Conservation (phyloP, 1,284 basidiomycete species). For the Malassezia pachydermatis region DNA sequence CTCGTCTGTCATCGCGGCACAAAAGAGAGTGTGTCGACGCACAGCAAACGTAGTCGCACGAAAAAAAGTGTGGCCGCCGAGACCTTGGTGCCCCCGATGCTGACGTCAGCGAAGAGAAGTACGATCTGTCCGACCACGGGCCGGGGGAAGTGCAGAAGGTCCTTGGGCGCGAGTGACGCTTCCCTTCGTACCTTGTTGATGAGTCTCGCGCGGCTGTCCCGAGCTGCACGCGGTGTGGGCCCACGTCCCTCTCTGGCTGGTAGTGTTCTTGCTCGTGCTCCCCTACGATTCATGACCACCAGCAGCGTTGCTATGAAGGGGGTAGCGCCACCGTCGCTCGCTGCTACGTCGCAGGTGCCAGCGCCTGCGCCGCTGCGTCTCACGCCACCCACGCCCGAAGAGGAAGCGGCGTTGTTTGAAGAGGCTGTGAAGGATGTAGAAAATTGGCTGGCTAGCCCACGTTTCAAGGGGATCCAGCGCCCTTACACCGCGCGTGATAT, state of each 20-base stretch:
- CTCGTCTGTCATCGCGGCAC: not conserved
- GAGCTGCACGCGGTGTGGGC: too few species aligned
- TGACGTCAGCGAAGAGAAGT: not conserved
- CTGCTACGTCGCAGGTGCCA: conserved; percentile 52
- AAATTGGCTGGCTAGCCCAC: conserved; percentile 63
- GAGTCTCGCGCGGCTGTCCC: too few species aligned
- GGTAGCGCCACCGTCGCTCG: too few species aligned
- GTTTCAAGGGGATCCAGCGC: conserved; percentile 64
- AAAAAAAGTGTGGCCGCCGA: too few species aligned
- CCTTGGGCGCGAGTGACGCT: too few species aligned
- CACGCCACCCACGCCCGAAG: conserved; percentile 57
- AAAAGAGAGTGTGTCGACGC: not conserved
- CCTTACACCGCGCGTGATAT: conserved; percentile 69
- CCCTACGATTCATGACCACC: too few species aligned
- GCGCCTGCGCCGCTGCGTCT: conserved; percentile 56
- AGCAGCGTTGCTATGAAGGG: too few species aligned
- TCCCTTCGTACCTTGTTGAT: too few species aligned
- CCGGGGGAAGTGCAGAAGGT: too few species aligned
- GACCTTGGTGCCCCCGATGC: not conserved
- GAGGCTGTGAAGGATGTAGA: conserved; percentile 59
- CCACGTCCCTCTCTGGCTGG: too few species aligned
- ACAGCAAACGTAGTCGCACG: not conserved
- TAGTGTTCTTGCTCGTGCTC: too few species aligned
- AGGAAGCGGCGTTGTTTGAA: conserved; percentile 61
- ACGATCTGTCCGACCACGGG: too few species aligned